Evolutionary conservation across 805 yeast genomes (phyloP).

Genomic region (Ogataea minuta): DNA sequence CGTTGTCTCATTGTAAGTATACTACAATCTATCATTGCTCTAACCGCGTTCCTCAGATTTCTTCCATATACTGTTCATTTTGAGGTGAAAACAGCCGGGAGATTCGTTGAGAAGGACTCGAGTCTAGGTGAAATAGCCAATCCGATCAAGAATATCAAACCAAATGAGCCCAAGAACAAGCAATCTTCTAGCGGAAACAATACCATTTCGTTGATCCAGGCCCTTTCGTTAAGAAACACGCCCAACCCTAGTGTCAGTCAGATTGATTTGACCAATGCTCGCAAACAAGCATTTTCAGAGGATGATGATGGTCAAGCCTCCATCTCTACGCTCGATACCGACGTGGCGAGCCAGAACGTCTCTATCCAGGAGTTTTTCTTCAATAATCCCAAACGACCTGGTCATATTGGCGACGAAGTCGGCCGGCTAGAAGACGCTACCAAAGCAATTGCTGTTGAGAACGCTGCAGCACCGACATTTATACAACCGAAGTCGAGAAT

Average conservation of each 20-base stretch:
- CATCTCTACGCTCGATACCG: slow-evolving; percentile 12
- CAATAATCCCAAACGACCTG: slow-evolving; percentile 29
- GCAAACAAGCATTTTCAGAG: slow-evolving; percentile 6
- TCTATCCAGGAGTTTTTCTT: slow-evolving; percentile 57
- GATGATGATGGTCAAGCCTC: slow-evolving; percentile 20
- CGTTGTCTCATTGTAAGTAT: slow-evolving; percentile 65
- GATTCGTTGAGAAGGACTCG: slow-evolving; percentile 12
- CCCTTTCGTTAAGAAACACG: slow-evolving; percentile 18
- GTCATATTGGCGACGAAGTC: slow-evolving; percentile 15
- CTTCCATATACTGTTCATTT: slow-evolving; percentile 76
- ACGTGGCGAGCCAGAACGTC: slow-evolving; percentile 20
- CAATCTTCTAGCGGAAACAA: slow-evolving; percentile 11
- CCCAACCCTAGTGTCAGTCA: slow-evolving; percentile 12
- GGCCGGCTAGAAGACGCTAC: slow-evolving; percentile 12
- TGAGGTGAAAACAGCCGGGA: slow-evolving; percentile 37
- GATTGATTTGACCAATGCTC: slow-evolving; percentile 7
- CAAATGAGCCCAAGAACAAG: slow-evolving; percentile 11
- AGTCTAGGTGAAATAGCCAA: slow-evolving; percentile 28
- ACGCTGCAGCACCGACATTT: slow-evolving; percentile 19
- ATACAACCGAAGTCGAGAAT: slow-evolving; percentile 27
- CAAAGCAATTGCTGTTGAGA: slow-evolving; percentile 1
- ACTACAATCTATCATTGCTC: not conserved
- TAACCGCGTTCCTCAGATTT: slow-evolving; percentile 37
- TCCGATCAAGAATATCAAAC: slow-evolving; percentile 20
- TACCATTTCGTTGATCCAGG: slow-evolving; percentile 28